Base-by-base conservation (phyloP, 345 rosid species). In the Sonneratia caseolaris region DNA sequence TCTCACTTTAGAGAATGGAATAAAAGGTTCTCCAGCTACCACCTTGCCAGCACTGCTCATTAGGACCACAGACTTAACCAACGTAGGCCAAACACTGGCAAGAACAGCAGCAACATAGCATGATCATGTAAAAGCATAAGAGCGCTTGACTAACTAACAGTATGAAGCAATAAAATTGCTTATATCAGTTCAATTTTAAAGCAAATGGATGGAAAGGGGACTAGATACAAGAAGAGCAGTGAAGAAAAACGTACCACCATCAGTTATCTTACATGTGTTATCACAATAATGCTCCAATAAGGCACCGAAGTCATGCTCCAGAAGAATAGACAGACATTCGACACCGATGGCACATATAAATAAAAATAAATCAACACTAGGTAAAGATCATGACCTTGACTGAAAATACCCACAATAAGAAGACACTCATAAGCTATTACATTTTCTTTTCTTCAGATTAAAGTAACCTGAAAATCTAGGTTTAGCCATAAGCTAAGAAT, bases 261-360 rank as follows among this genome's bases (percentile, higher is more conserved):
- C 78, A 59, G 88, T 85, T 59, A 93, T 78, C 59, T 59, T 78
- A 68, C 43, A 66, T 70, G 89, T 77, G 66, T 93, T 91, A 76
- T 91, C 92, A 1, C 96, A 89, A 73, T 84, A 93, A 71, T 42
- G 45, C 45, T 42, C 45, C 10, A 9, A 42, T 93, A 42, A 42
- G 10, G 45, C 5, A 96, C 83, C 15, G 21, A 71, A 42, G 45
- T 3, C 45, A 42, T 42, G 45, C 45, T 4, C 45, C 5, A 42
- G 10, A 42, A 42, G 45, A 42, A 42, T 9, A 42, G 45, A 9
- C 10, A 3, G 45, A 42, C 45, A 96, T 42, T 42, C 84, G 3
- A 42, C 45, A 5, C 5, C 45, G 2, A 42, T 42, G 45, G 7
- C 45, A 3, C 45, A 42, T 42, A 42, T 9, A n/a, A 32, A 71